Conservation (phyloP, 306 rosid genomes). For the Ormosia emarginata region DNA sequence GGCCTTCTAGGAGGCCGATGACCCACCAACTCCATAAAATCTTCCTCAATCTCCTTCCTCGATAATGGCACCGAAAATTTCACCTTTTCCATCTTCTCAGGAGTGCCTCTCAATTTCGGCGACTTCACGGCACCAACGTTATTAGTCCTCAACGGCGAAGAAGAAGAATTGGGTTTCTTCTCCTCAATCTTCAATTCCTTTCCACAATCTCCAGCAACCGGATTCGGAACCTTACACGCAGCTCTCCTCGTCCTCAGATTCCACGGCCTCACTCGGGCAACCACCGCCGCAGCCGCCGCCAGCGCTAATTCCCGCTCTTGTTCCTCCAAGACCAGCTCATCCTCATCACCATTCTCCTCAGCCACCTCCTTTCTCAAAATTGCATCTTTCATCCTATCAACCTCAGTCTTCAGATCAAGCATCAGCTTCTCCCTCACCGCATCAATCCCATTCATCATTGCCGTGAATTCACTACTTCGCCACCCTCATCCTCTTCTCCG, state of each 20-base stretch:
- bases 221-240: slow-evolving; percentile 54
- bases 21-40: slow-evolving; percentile 60
- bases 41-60: slow-evolving; percentile 83
- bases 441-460: slow-evolving; percentile 60
- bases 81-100: slow-evolving; percentile 46
- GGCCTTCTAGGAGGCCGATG: slow-evolving; percentile 81
- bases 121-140: slow-evolving; percentile 39
- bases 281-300: neutral
- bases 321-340: neutral
- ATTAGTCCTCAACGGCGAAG: slow-evolving; percentile 49
- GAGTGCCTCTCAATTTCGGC: slow-evolving; percentile 37
- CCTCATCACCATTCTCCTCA: neutral
- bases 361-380: slow-evolving; percentile 48
- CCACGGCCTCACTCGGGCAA: slow-evolving; percentile 52
- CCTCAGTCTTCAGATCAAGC: slow-evolving; percentile 76
- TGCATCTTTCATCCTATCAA: slow-evolving; percentile 63
- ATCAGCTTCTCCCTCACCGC: slow-evolving; percentile 82
- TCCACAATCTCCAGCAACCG: slow-evolving; percentile 22
- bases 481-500: slow-evolving; percentile 24
- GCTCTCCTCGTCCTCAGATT: slow-evolving; percentile 71
- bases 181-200: slow-evolving; percentile 61
- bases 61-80: slow-evolving; percentile 55
- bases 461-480: slow-evolving; percentile 33
- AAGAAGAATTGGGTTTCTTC: slow-evolving; percentile 36
- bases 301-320: neutral